Evolutionary conservation across 805 yeast genomes (phyloP).

Genomic region (Candida berthetii): DNA sequence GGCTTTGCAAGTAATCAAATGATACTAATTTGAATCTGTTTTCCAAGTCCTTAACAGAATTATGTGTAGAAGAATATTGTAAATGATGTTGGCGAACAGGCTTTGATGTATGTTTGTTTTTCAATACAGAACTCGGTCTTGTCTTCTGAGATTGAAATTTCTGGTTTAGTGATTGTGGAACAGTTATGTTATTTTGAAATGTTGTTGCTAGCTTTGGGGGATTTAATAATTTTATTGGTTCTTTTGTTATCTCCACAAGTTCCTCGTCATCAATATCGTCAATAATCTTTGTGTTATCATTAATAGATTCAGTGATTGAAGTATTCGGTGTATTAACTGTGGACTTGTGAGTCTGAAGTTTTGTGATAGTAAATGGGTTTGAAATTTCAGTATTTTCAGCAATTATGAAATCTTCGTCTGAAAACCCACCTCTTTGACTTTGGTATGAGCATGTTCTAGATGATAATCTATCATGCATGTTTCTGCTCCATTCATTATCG

Average conservation of each 20-base stretch:
- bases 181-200: no score
- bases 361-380: slow-evolving; percentile 17
- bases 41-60: no score
- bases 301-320: not conserved
- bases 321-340: not conserved
- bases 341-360: not conserved
- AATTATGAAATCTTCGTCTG: slow-evolving; percentile 8
- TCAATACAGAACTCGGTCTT: no score
- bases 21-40: not conserved
- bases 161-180: no score
- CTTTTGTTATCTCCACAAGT: not conserved
- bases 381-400: slow-evolving; percentile 9
- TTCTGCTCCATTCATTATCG: slow-evolving; percentile 6
- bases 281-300: no score
- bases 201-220: not conserved
- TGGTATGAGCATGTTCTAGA: slow-evolving; percentile 1
- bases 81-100: no score
- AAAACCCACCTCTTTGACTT: not conserved
- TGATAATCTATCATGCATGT: slow-evolving; percentile 6
- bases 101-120: no score
- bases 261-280: not conserved
- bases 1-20: not conserved
- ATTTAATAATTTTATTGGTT: not conserved
- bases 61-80: no score
- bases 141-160: no score